A percentile compares a stretch with the other conserved stretches of the same genome.
Evolutionary conservation across 805 yeast genomes (phyloP).

Genomic region (Pichia rugopelliculosa): DNA sequence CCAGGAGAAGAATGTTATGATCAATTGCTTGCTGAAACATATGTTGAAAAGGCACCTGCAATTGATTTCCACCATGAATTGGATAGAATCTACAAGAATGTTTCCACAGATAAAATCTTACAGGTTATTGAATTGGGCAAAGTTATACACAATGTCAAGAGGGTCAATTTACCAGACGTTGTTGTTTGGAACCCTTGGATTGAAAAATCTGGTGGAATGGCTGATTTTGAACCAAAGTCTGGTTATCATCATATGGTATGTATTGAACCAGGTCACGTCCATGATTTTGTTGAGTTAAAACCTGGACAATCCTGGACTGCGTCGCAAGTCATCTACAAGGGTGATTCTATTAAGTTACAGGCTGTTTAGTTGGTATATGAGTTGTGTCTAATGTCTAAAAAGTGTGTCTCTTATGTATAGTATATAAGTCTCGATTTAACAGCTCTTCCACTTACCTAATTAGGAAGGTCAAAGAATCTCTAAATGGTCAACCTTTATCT

Average conservation of each 20-base stretch:
- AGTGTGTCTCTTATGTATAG: too few relatives aligned
- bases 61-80: slow-evolving; percentile 68
- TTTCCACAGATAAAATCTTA: slow-evolving; percentile 45
- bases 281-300: slow-evolving; percentile 50
- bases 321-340: slow-evolving; percentile 49
- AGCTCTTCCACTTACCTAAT: background rate
- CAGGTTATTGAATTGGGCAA: slow-evolving; percentile 68
- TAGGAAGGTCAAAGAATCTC: background rate
- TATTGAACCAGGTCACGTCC: slow-evolving; percentile 88
- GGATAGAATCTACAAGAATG: slow-evolving; percentile 74
- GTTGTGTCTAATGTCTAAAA: too few relatives aligned
- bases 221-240: slow-evolving; percentile 77
- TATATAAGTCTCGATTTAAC: too few relatives aligned
- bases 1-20: slow-evolving; percentile 68
- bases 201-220: slow-evolving; percentile 73
- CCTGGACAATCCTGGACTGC: slow-evolving; percentile 79
- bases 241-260: slow-evolving; percentile 89
- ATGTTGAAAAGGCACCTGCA: slow-evolving; percentile 69
- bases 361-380: slow-evolving; percentile 3
- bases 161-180: slow-evolving; percentile 50
- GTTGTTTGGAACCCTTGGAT: slow-evolving; percentile 99
- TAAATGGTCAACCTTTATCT: too few relatives aligned
- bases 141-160: slow-evolving; percentile 59
- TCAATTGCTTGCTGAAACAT: slow-evolving; percentile 58
- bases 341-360: slow-evolving; percentile 34